phyloP scores from a whole-genome alignment of 2,329 filamentous ascomycete species.

The Aspergillus sp. region DNA sequence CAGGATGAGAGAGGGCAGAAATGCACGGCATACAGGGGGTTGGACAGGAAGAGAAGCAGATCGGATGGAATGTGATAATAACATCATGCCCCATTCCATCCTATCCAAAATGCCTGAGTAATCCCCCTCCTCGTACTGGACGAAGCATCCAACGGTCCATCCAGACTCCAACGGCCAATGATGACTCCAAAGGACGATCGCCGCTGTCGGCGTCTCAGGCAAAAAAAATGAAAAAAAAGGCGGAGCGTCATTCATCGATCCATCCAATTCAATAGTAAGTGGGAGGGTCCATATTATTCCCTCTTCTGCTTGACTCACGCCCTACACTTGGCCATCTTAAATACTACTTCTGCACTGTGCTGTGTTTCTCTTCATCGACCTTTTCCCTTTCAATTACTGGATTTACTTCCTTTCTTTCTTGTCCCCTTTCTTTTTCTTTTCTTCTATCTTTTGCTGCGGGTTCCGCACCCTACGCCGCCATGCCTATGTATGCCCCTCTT shows the following conservation, averaged over 20 bases:
- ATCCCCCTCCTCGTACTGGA: too few relatives aligned
- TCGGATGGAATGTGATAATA: too few relatives aligned
- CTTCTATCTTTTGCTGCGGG: not conserved
- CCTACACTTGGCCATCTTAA: too few relatives aligned
- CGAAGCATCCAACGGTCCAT: too few relatives aligned
- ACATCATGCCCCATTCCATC: too few relatives aligned
- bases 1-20: too few relatives aligned
- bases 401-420: constrained; percentile 2
- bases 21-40: too few relatives aligned
- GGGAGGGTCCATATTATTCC: not conserved
- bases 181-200: not conserved
- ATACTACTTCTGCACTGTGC: too few relatives aligned
- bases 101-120: too few relatives aligned
- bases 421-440: constrained; percentile 1
- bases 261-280: not conserved
- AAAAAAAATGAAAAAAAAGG: constrained; percentile 3
- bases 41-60: too few relatives aligned
- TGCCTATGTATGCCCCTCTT: constrained; percentile 32
- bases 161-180: too few relatives aligned
- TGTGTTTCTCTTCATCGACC: not conserved
- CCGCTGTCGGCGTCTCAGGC: constrained; percentile 12
- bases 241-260: not conserved
- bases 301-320: constrained; percentile 6
- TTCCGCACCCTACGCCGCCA: constrained; percentile 16
- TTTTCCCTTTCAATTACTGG: not conserved